Evolutionary conservation across 2,329 filamentous ascomycete genomes (phyloP), one percentile per base, ranked within the genome.

Genomic region (Pleomassaria siparia): DNA sequence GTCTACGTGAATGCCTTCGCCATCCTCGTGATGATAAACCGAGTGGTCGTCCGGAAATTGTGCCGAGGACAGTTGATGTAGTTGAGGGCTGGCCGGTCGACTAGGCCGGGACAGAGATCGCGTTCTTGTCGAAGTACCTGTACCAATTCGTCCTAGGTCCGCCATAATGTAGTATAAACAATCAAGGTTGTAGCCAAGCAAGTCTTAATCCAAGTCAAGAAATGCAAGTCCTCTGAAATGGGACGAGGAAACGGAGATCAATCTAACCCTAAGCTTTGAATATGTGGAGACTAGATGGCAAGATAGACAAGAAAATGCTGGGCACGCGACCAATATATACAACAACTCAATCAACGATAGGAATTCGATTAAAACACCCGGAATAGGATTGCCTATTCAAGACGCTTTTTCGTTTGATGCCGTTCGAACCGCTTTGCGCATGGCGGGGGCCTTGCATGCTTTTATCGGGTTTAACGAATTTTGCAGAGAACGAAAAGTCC

Each of bases 1-100:
- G n/a, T 62, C 43, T 8, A 66, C 48, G 47, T 60, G 52, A 11
- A 56, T 25, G 1, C 57, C 59, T 33, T 67, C 60, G 6, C 59
- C 63, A 29, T 63, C 59, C 40, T 67, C 60, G 42, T 64, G 62
- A 43, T 70, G 61, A 29, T 69, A 68, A 1, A 69, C 62, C 7
- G 62, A 68, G 29, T 65, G 60, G 51, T 71, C 66, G 48, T 70
- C 66, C 11, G 65, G 58, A 20, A 66, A 63, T 40, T 67, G 60
- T 10, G 45, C 58, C 2, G 67, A 68, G 12, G 64, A 55, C 2
- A 66, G 37, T 3, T 63, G 60, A 16, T 66, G 54, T 18, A 69
- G 46, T 24, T 57, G 51, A 33, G 53, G 55, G 46, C 44, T 59
- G 20, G 45, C 49, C 2, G 61, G 50, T 13, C 56, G 47, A 43